Evolutionary conservation across 2,329 filamentous ascomycete species (phyloP).

Genomic region (Fusarium camptoceras): DNA sequence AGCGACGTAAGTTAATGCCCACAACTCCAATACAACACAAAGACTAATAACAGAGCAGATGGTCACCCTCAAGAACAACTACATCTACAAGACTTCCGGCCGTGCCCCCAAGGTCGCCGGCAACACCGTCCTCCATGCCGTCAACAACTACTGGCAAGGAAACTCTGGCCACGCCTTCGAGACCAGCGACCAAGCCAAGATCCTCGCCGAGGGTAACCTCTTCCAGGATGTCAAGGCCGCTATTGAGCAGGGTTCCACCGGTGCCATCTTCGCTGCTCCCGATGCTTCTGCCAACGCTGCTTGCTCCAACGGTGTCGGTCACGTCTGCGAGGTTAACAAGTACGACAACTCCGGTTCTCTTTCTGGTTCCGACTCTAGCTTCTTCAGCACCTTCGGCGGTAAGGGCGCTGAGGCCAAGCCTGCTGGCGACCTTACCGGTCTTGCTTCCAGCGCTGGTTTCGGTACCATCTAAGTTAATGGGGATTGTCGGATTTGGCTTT

Average conservation of each 20-base stretch:
- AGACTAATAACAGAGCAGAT: conserved; percentile 4
- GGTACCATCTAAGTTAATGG: conserved; percentile 53
- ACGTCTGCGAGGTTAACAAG: conserved; percentile 62
- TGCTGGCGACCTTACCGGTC: conserved; percentile 50
- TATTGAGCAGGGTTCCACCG: conserved; percentile 50
- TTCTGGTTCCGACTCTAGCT: conserved; percentile 56
- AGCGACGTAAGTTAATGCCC: conserved; percentile 53
- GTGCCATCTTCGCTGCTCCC: conserved; percentile 51
- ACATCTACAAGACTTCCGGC: conserved; percentile 69
- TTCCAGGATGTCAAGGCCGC: conserved; percentile 65
- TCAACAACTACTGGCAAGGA: conserved; percentile 72
- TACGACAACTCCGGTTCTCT: conserved; percentile 57
- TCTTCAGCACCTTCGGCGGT: conserved; percentile 63
- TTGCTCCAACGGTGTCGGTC: conserved; percentile 61
- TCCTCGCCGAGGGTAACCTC: conserved; percentile 68
- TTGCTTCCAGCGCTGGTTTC: conserved; percentile 58
- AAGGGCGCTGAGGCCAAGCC: conserved; percentile 61
- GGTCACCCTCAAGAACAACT: conserved; percentile 70
- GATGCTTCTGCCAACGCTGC: conserved; percentile 51
- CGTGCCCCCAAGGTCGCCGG: conserved; percentile 68
- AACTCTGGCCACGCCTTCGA: conserved; percentile 69
- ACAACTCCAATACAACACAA: rapidly evolving
- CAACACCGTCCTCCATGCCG: conserved; percentile 67
- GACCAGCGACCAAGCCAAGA: conserved; percentile 53
- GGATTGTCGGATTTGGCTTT: not conserved